Conservation (phyloP, 345 rosid species). For the Brassica juncea region DNA sequence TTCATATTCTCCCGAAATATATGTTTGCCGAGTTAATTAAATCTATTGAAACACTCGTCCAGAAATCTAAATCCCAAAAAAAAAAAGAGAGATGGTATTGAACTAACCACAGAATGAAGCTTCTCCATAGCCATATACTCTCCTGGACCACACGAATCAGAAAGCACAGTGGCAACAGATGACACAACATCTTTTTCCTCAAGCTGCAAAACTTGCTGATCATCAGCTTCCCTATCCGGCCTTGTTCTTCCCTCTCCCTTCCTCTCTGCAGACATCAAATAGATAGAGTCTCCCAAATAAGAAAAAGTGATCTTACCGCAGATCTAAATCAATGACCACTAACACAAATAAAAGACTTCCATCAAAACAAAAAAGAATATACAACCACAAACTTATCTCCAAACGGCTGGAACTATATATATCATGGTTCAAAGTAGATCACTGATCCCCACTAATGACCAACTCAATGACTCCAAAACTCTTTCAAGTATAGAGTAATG, state of each 20-base stretch:
- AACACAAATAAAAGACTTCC: background rate
- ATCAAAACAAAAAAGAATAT: background rate
- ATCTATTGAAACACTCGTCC: background rate
- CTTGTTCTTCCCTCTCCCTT: conserved; percentile 74
- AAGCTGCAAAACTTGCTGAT: conserved; percentile 76
- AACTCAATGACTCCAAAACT: background rate
- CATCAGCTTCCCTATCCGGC: conserved; percentile 81
- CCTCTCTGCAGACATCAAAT: conserved; percentile 48
- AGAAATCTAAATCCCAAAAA: background rate
- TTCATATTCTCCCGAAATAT: background rate
- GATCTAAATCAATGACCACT: background rate
- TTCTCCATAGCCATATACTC: conserved; percentile 95
- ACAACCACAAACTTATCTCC: background rate
- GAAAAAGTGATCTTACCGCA: background rate
- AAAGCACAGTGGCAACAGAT: conserved; percentile 84
- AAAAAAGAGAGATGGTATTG: background rate
- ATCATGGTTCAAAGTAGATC: background rate
- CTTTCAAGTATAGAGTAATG: background rate
- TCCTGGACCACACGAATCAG: conserved; percentile 92
- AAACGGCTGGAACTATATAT: background rate
- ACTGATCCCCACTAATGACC: background rate
- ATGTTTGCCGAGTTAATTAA: background rate
- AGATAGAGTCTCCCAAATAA: background rate
- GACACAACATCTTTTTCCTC: conserved; percentile 89
- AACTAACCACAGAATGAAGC: conserved; percentile 76